Conservation (phyloP, 2,329 filamentous ascomycete genomes). For the Xylariaceae sp. region DNA sequence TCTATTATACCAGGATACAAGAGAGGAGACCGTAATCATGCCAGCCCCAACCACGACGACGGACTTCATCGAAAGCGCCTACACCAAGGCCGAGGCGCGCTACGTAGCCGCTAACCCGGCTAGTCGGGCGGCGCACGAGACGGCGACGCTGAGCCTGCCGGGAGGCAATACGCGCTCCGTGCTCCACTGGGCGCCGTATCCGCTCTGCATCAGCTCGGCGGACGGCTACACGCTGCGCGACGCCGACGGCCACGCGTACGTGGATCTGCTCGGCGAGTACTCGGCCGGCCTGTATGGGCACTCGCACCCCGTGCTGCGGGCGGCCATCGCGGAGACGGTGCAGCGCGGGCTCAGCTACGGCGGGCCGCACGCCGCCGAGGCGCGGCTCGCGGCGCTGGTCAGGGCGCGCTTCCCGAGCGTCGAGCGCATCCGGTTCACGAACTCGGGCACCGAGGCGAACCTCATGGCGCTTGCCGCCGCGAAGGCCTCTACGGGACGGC, state of each 20-base stretch:
- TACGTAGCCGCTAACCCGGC: constrained; percentile 37
- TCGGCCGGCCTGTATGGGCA: constrained; percentile 65
- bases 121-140: constrained; percentile 38
- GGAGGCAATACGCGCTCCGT: constrained; percentile 33
- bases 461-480: constrained; percentile 18
- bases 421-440: constrained; percentile 17
- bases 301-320: constrained; percentile 51
- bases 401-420: constrained; percentile 12
- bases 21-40: constrained; percentile 10
- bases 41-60: not conserved
- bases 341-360: constrained; percentile 17
- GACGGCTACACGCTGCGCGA: constrained; percentile 37
- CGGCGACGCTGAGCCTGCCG: constrained; percentile 32
- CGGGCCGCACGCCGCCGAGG: constrained; percentile 17
- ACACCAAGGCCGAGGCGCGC: constrained; percentile 34
- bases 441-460: constrained; percentile 23
- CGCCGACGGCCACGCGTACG: constrained; percentile 45
- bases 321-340: constrained; percentile 41
- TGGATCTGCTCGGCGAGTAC: constrained; percentile 60
- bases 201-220: constrained; percentile 39
- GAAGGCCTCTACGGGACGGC: constrained; percentile 15
- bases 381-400: constrained; percentile 12
- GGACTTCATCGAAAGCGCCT: constrained; percentile 27
- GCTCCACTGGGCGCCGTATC: constrained; percentile 41
- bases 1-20: not conserved